Base-by-base conservation (phyloP, 305 asterid genomes). In the Lippia alba region DNA sequence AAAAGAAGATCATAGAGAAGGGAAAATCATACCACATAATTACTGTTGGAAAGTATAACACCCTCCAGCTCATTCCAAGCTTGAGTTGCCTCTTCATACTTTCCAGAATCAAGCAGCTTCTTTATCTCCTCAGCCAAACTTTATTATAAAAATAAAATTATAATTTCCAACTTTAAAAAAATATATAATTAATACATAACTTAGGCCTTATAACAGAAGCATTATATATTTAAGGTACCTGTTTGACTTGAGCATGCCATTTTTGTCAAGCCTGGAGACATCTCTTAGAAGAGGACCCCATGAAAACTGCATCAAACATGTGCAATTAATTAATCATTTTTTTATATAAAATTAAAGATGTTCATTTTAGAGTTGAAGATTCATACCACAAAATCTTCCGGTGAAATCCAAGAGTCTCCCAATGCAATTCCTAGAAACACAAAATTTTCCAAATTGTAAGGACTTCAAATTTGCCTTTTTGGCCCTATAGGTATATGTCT, bases 271-370 rank as follows among this genome's bases (percentile, higher is more conserved):
- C 84, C 94, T 81, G 17, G 96, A 81, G 10, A 87, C 85, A 74
- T 81, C 86, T 84, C 76, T 88, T 33, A 90, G 74, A 55, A 90
- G 89, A 74, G 95, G 93, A 50, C 95, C 96, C 96, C 96, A 90
- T 64, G 91, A 81, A 55, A 82, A 61, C 96, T 90, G 80, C 70
- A 82, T 32, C 40, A 36, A 69, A 55, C 66, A 71, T 51, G 60
- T 54, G 60, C 30, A 56, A 66, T 18, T 9, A 45, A 9, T 45
- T 2, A 48, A n/a, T n/a, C n/a, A n/a, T n/a, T 4, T 4, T 10
- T 4, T 45, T 10, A 9, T 4, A 45, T 11, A 45, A 1, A 10
- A 12, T 48, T 4, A 66, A 64, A 70, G 4, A 36, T 51, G 14
- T 48, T 16, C 18, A 53, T 34, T 56, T 49, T 40, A 59, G 4